A percentile compares a stretch with the other conserved stretches of the same genome.
Conservation (phyloP, 2,329 filamentous ascomycete genomes). For the Talaromyces sp. region DNA sequence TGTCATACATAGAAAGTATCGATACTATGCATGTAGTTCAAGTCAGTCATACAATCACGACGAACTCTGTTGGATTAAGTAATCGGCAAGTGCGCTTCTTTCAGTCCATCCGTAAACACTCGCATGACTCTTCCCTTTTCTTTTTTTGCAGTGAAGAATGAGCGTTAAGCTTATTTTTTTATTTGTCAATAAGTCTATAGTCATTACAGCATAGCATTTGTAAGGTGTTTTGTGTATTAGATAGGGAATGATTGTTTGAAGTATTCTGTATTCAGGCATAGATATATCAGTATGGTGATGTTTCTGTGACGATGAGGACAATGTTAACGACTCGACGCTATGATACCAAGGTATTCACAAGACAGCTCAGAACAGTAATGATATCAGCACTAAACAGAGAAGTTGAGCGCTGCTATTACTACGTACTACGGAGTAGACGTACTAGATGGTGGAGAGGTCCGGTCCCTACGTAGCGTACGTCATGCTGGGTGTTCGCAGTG, state of each 20-base stretch:
- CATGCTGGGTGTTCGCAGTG: slow-evolving; percentile 1
- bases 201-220: neutral
- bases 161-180: neutral
- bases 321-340: neutral
- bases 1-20: neutral
- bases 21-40: neutral
- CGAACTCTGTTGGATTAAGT: neutral
- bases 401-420: neutral
- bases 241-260: neutral
- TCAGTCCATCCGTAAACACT: neutral
- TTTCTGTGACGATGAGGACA: neutral
- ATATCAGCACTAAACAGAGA: neutral
- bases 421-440: neutral
- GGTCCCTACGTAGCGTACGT: slow-evolving; percentile 4
- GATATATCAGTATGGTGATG: neutral
- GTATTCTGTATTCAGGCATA: neutral
- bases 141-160: neutral
- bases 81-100: slow-evolving; percentile 10
- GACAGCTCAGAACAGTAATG: neutral
- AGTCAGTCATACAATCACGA: neutral
- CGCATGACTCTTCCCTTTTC: slow-evolving; percentile 2
- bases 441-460: neutral
- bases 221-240: neutral
- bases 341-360: neutral
- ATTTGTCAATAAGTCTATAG: neutral